Evolutionary conservation across 441 rosid species (phyloP), one percentile per base, ranked within the genome.

Genomic region (Gossypium laxum): DNA sequence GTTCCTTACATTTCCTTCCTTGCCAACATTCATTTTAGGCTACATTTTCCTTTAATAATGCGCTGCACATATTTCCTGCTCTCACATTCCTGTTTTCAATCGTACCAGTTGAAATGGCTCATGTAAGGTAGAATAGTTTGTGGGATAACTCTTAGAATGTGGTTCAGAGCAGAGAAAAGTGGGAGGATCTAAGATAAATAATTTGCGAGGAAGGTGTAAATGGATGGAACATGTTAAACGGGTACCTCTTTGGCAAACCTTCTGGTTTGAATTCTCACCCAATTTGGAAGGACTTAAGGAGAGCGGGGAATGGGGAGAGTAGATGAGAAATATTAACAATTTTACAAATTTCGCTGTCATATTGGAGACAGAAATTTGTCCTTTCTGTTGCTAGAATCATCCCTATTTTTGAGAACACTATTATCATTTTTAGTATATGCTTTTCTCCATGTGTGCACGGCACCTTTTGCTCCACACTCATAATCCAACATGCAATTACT

Each of bases 1-100:
- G 54, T 55, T 70, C 19, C 63, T 68, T 72, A 38, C 15, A 10
- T 48, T 71, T 68, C 30, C 17, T 21, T 70, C 57, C 30, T 4
- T 22, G 24, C 43, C 5, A 58, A 5, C 14, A 17, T 60, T 47
- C 58, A 38, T 55, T 38, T 38, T 55, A 17, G 61, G 22, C 14
- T 55, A 5, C 21, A 34, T 55, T 18, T 69, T 56, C 32, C 54
- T 38, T 69, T 38, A 52, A 68, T 68, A 10, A 52, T 68, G 50
- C 24, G 1, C 43, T 30, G 28, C 21, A 10, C 71, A 12, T 52
- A 51, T 21, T 32, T 32, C 5, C 30, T 68, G 30, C 30, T 32
- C 30, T 2, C 0, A 3, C 61, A 18, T 68, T 67, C 48, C 17
- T 32, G 26, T 30, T 30, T 30, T 52, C 11, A 18, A 11, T 68